Evolutionary conservation across 2,329 filamentous ascomycete genomes (phyloP), one percentile per base, ranked within the genome.

Genomic region (Pseudocercospora vitis): DNA sequence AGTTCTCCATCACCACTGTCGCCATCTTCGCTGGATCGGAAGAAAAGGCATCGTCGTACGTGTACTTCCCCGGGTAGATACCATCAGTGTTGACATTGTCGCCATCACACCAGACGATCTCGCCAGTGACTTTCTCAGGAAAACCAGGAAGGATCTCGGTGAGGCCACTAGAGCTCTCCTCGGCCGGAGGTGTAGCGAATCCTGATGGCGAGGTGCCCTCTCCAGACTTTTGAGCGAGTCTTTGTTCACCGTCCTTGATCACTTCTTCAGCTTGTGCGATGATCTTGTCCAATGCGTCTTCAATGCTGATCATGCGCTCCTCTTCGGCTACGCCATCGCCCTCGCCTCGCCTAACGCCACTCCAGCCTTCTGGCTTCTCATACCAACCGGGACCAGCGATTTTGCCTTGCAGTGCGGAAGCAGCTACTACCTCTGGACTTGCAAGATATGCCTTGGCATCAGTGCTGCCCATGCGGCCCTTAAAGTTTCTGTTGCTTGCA

Each of bases 11-110:
- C 72, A 88, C 91, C 0, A 91, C 91, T 61, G 88, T 77, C 0
- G 90, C 89, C 92, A 97, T 96, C 52, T 83, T 83, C 57, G 89
- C 86, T 0, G 74, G 76, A 0, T 87, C 74, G 0, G 96, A 78
- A 0, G 87, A 75, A 1, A 97, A 79, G 64, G 88, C 81, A 67
- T 97, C 91, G 68, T 95, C 89, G 73, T 97, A 97, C 0, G 91
- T 96, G 71, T 89, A 91, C 68, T 91, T 91, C 3, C 89, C 90
- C 0, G 91, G 88, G 71, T 97, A 97, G 70, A 97, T 96, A 50
- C 82, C 86, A 67, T 97, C 92, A 0, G 92, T 97, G 73, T 94
- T 89, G 69, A 96, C 83, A 73, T 95, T 95, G 69, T 91, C 87
- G 0, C 82, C 83, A 65, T 96, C 89, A 68, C 83, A 89, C 73